Percentiles rank a stretch among this genome's conserved stretches.
phyloP scores from a whole-genome alignment of 2,329 filamentous ascomycete species.

The Balansia obtecta region DNA sequence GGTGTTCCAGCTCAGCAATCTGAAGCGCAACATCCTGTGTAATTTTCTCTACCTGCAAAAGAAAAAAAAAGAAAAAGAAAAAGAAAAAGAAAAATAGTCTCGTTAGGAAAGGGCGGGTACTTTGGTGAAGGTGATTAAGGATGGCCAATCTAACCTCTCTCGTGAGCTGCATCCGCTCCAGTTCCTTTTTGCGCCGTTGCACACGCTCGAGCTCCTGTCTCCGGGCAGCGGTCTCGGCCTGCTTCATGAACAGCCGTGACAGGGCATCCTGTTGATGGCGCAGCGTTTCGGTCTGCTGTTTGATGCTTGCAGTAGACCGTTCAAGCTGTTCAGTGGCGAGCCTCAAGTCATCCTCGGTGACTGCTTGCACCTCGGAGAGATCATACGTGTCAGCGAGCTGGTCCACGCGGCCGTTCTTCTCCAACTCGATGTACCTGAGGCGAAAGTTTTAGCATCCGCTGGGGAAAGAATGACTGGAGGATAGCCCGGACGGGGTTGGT shows the following conservation, averaged over 20 bases:
- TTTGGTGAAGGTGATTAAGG: neutral
- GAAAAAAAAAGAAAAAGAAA: too few species aligned
- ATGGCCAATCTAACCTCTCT: slow-evolving; percentile 25
- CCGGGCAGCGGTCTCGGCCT: slow-evolving; percentile 16
- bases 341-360: slow-evolving; percentile 47
- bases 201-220: slow-evolving; percentile 18
- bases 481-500: too few species aligned
- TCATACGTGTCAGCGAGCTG: slow-evolving; percentile 32
- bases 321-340: slow-evolving; percentile 51
- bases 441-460: neutral
- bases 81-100: too few species aligned
- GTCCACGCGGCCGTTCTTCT: slow-evolving; percentile 35
- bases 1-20: slow-evolving; percentile 37
- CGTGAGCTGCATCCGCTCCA: slow-evolving; percentile 28
- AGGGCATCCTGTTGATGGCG: slow-evolving; percentile 51
- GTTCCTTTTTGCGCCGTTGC: slow-evolving; percentile 18
- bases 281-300: slow-evolving; percentile 49
- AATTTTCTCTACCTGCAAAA: slow-evolving; percentile 34
- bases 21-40: slow-evolving; percentile 33
- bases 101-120: too few species aligned
- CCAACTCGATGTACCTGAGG: slow-evolving; percentile 35
- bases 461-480: too few species aligned
- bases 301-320: slow-evolving; percentile 50
- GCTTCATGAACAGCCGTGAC: slow-evolving; percentile 33
- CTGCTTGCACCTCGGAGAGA: slow-evolving; percentile 32